A percentile compares a stretch with the other conserved stretches of the same genome.
Evolutionary conservation across 495 filamentous ascomycete species (phyloP).

Genomic region (Xylaria palmicola): DNA sequence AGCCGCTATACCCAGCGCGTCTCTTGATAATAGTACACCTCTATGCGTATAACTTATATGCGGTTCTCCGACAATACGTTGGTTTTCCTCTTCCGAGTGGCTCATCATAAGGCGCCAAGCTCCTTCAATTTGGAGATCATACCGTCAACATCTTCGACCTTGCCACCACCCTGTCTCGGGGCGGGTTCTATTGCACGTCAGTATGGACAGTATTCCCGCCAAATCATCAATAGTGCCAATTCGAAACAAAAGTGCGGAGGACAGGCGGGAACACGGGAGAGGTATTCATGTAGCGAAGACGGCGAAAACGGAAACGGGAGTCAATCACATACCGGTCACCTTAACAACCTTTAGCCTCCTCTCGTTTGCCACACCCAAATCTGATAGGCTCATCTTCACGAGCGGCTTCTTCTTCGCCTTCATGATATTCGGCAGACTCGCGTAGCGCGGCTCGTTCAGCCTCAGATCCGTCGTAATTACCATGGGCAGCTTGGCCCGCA

Average conservation of each 20-base stretch:
- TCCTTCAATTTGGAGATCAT: slow-evolving; percentile 92
- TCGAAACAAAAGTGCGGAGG: not conserved
- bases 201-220: slow-evolving; percentile 11
- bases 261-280: not conserved
- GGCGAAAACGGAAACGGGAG: not conserved
- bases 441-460: slow-evolving; percentile 93
- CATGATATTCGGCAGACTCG: slow-evolving; percentile 97
- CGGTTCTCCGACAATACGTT: slow-evolving; percentile 1
- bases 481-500: slow-evolving; percentile 80
- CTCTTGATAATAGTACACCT: slow-evolving; percentile 1
- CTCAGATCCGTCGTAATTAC: slow-evolving; percentile 93
- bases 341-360: slow-evolving; percentile 82
- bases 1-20: not conserved
- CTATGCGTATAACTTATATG: not conserved
- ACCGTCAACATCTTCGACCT: slow-evolving; percentile 95
- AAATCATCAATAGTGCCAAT: not conserved
- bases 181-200: slow-evolving; percentile 68
- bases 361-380: slow-evolving; percentile 72
- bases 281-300: not conserved
- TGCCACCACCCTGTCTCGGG: slow-evolving; percentile 85
- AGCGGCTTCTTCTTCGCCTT: slow-evolving; percentile 99
- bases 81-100: slow-evolving; percentile 7
- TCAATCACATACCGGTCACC: slow-evolving; percentile 66
- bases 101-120: slow-evolving; percentile 76
- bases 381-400: slow-evolving; percentile 81